Percentiles rank a stretch among this genome's conserved stretches.
Conservation (phyloP, 176 grass and related monocot species). For the Paspalum notatum region DNA sequence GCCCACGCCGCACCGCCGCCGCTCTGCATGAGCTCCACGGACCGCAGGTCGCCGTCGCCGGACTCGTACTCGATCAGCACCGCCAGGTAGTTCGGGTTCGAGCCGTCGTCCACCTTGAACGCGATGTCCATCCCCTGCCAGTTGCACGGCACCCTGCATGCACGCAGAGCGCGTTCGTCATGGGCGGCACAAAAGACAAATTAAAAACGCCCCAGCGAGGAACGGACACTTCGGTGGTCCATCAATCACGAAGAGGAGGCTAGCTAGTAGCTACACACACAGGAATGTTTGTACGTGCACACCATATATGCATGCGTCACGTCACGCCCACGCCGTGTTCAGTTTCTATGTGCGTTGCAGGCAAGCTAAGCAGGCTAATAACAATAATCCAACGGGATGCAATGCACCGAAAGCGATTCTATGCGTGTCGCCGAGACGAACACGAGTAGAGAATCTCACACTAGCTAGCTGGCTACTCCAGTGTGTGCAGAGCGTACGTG, state of each 20-base stretch:
- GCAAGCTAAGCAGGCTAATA: neutral
- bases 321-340: neutral
- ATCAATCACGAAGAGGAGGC: neutral
- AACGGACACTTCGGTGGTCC: neutral
- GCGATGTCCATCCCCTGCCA: conserved; percentile 64
- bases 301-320: neutral
- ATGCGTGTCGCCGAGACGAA: neutral
- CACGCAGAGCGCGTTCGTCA: neutral
- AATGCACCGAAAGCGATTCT: conserved; percentile 2
- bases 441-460: too few relatives aligned
- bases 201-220: neutral
- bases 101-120: conserved; percentile 74
- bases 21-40: conserved; percentile 63
- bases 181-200: conserved; percentile 24
- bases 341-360: neutral
- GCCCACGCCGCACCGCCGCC: conserved; percentile 30
- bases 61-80: conserved; percentile 69
- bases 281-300: conserved; percentile 2
- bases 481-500: too few relatives aligned
- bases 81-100: conserved; percentile 82
- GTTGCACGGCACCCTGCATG: conserved; percentile 72
- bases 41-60: conserved; percentile 73
- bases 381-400: neutral
- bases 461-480: too few relatives aligned
- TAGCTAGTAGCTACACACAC: neutral